Base-by-base conservation (phyloP, 2,329 filamentous ascomycete species). In the Sporothrix variecibatus region DNA sequence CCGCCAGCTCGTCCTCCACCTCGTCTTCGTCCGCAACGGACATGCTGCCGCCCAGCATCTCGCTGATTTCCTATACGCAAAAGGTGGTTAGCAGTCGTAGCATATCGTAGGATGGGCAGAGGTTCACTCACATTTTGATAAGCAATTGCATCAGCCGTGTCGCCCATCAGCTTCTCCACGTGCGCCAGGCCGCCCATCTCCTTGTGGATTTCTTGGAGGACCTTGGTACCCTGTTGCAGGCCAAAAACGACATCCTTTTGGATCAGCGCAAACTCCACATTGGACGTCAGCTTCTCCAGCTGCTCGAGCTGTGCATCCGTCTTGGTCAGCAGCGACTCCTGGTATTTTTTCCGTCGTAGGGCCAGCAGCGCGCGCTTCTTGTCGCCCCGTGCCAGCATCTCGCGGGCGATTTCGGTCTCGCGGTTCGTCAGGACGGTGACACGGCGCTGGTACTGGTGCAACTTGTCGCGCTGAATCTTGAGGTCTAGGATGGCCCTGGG, bases 191-290 rank as follows among this genome's bases (percentile, higher is more conserved):
- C 95, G 74, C 95, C 95, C 93, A 99, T 98, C 85, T 99, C 95
- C 79, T 89, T 90, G 81, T 98, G 93, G 74, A 99, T 98, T 82
- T 96, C 93, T 81, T 93, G 91, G 75, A 99, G 86, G 49, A 98
- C 96, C 76, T 88, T 89, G 0, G 95, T 98, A 56, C 95, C 95
- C 85, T 98, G 94, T 83, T 97, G 92, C 79, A 99, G 83, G 0
- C 96, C 96, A 82, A 93, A 98, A 3, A 99, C 82, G 51, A 99
- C 93, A 85, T 98, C 96, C 84, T 98, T 98, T 82, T 98, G 95
- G 78, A 99, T 96, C 34, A 95, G 89, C 53, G 96, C 94, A 83
- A 99, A 99, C 84, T 99, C 96, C 79, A 99, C 94, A 81, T 91
- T 94, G 73, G 90, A 90, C 9, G 94, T 96, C 78, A 99, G 86